Evolutionary conservation across 2,329 filamentous ascomycete species (phyloP).

Genomic region (Talaromyces sp.): DNA sequence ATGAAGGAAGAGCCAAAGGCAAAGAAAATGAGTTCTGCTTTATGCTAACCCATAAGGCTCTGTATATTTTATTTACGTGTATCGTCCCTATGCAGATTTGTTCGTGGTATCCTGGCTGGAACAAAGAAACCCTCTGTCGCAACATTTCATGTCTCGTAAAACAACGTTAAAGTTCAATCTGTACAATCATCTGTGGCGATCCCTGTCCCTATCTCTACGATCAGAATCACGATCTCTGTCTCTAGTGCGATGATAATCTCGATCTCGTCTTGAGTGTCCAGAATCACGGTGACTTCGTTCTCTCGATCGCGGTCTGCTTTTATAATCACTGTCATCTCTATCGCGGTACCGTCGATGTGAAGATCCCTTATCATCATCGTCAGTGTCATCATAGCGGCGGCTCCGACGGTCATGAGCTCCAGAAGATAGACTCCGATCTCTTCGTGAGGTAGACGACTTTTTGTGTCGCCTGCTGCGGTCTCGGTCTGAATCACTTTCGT

Average conservation of each 20-base stretch:
- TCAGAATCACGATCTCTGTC: constrained; percentile 29
- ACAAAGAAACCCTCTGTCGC: background rate
- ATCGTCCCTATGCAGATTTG: too few species aligned
- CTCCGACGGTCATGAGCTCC: constrained; percentile 26
- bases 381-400: constrained; percentile 36
- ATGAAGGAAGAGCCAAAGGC: too few species aligned
- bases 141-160: constrained; percentile 18
- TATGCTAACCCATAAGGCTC: too few species aligned
- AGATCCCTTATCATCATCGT: constrained; percentile 20
- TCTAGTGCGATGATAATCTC: constrained; percentile 18
- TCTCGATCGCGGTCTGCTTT: constrained; percentile 27
- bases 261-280: constrained; percentile 10
- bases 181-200: constrained; percentile 27
- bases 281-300: constrained; percentile 13
- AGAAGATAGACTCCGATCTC: constrained; percentile 24
- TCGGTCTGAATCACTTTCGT: constrained; percentile 23
- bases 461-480: constrained; percentile 34
- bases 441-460: constrained; percentile 34
- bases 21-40: too few species aligned
- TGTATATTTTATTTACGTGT: too few species aligned
- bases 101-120: too few species aligned
- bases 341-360: constrained; percentile 24
- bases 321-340: constrained; percentile 22
- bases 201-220: constrained; percentile 25
- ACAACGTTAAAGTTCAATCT: background rate